Evolutionary conservation across 2,329 filamentous ascomycete genomes (phyloP).

Genomic region (Rutstroemia sydowiana): DNA sequence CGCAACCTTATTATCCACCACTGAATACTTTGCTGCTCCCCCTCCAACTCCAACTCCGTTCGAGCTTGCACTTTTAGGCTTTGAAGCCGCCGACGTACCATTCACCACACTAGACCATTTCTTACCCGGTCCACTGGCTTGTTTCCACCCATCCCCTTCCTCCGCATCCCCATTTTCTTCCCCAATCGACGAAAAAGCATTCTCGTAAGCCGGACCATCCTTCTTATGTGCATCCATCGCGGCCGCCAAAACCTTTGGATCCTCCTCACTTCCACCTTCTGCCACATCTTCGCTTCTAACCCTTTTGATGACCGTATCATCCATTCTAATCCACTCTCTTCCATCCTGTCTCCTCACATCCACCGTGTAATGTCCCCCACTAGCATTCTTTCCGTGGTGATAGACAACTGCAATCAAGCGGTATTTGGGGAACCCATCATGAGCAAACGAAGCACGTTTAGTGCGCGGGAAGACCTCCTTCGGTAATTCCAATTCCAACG

Average conservation of each 20-base stretch:
- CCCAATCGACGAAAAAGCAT: slow-evolving; percentile 65
- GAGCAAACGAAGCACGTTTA: slow-evolving; percentile 56
- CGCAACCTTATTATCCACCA: slow-evolving; percentile 93
- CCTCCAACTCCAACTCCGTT: too few species aligned
- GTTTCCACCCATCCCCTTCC: slow-evolving; percentile 75
- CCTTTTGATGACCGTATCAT: slow-evolving; percentile 84
- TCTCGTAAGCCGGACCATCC: slow-evolving; percentile 44
- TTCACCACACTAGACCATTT: slow-evolving; percentile 70
- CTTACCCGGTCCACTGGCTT: slow-evolving; percentile 66
- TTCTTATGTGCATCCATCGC: slow-evolving; percentile 62
- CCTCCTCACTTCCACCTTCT: slow-evolving; percentile 75
- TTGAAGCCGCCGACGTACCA: slow-evolving; percentile 51
- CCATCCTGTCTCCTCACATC: slow-evolving; percentile 91
- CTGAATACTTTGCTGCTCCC: slow-evolving; percentile 36
- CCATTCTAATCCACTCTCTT: slow-evolving; percentile 91
- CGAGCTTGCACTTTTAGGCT: slow-evolving; percentile 48
- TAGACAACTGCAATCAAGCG: slow-evolving; percentile 86
- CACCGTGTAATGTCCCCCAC: slow-evolving; percentile 95
- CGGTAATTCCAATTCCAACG: slow-evolving; percentile 87
- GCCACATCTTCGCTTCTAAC: slow-evolving; percentile 85
- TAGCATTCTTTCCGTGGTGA: slow-evolving; percentile 95
- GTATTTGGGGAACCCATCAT: slow-evolving; percentile 72
- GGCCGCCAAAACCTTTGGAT: slow-evolving; percentile 58
- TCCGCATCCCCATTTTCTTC: slow-evolving; percentile 60
- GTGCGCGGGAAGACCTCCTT: slow-evolving; percentile 78